A percentile compares a stretch with the other conserved stretches of the same genome.
Evolutionary conservation across 2,329 filamentous ascomycete species (phyloP).

Genomic region (Nemania sp.): DNA sequence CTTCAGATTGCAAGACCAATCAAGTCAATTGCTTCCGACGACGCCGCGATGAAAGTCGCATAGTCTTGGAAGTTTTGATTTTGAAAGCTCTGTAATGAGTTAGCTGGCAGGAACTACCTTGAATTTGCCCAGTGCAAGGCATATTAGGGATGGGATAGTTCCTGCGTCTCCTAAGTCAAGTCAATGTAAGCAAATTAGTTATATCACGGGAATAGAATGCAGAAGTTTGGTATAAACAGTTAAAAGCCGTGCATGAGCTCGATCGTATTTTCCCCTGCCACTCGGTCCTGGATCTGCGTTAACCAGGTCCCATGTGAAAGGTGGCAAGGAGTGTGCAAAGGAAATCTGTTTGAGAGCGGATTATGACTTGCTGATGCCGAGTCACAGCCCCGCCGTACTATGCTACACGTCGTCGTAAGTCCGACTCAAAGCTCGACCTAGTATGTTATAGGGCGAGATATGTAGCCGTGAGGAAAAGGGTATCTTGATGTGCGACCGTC

Average conservation of each 20-base stretch:
- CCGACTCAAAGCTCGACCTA: conserved; percentile 19
- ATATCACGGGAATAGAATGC: conserved; percentile 21
- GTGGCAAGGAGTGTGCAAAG: conserved; percentile 30
- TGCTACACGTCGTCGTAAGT: conserved; percentile 26
- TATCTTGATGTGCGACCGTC: conserved; percentile 25
- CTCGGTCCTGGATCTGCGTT: conserved; percentile 25
- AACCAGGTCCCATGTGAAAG: conserved; percentile 23
- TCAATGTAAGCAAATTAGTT: no score
- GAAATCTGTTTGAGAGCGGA: neutral
- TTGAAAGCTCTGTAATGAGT: conserved; percentile 7
- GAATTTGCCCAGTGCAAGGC: neutral
- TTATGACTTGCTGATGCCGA: conserved; percentile 19
- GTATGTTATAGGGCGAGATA: conserved; percentile 7
- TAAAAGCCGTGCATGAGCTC: no score
- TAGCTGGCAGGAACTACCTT: conserved; percentile 10
- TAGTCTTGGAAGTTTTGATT: neutral
- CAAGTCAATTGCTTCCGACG: neutral
- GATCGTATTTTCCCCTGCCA: conserved; percentile 36
- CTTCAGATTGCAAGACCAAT: neutral
- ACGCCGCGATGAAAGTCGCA: neutral
- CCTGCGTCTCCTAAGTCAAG: neutral
- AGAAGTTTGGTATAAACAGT: neutral
- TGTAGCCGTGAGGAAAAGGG: conserved; percentile 26
- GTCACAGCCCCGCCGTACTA: conserved; percentile 26
- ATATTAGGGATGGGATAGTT: neutral